Base-by-base conservation (phyloP, 805 yeast genomes). In the Cyberlindnera nakhonratchasimensis region DNA sequence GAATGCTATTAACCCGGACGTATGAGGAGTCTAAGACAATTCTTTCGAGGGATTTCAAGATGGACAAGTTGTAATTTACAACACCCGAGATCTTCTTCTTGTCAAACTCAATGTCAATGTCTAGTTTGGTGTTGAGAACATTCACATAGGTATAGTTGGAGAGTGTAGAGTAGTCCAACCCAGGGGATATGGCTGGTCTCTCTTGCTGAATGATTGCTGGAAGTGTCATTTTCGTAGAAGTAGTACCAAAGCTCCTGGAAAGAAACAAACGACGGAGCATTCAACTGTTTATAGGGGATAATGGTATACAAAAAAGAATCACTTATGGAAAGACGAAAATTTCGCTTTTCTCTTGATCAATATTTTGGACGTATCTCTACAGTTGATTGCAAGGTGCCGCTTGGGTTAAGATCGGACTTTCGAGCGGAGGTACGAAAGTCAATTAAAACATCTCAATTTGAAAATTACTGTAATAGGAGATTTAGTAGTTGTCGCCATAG, bases 131-230 rank as follows among this genome's bases (percentile, higher is more conserved):
- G 44, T 74, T 63, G 4, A 61, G 52, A 19, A 86, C 72, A 3
- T 61, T 52, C 55, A 86, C 82, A 22, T 64, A 50, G 14, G 53
- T 50, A 61, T 86, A 89, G 60, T 82, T 85, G 31, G 96, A 87
- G 35, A 80, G 68, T 3, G 96, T 86, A 2, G 95, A 83, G 19
- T 84, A 83, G 61, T 89, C 96, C 10, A 58, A 43, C 52, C 80
- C 86, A 4, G 87, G 71, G 4, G 61, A 49, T 7, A 42, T 34
- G 10, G 34, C 16, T 4, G 70, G 71, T 53, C 69, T 61, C 35
- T 52, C 53, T 7, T 41, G 37, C 32, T 56, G 54, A 5, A 65
- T 36, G 23, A 59, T 48, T 2, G 59, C 48, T 19, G 70, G 64
- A 13, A 63, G 22, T 7, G 28, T 14, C 40, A 29, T 37, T 28